Evolutionary conservation across 306 rosid genomes (phyloP).

Genomic region (Cucurbita ficifolia): DNA sequence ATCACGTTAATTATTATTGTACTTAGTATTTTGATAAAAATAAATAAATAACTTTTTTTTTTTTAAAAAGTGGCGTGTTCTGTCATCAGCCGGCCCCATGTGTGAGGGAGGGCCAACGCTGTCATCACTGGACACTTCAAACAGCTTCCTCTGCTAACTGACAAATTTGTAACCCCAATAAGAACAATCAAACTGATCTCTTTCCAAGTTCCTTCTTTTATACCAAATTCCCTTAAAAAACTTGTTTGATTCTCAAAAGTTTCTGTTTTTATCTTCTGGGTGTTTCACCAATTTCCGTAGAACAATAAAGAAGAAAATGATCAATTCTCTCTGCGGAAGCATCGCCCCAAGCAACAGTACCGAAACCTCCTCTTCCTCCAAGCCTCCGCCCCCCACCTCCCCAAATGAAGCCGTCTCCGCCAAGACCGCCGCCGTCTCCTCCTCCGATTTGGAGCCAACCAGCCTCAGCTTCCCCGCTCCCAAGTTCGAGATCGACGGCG

Average conservation of each 20-base stretch:
- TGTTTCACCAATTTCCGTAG: background rate
- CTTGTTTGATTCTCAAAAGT: background rate
- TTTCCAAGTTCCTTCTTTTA: background rate
- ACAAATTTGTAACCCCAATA: background rate
- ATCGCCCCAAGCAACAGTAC: slow-evolving; percentile 34
- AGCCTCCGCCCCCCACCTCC: slow-evolving; percentile 26
- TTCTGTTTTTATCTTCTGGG: slow-evolving; percentile 3
- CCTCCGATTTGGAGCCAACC: slow-evolving; percentile 39
- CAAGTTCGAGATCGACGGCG: slow-evolving; percentile 57
- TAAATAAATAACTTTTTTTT: too few relatives aligned
- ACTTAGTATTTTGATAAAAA: background rate
- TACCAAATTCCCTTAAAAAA: background rate
- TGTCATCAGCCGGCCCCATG: slow-evolving; percentile 28
- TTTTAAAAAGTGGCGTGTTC: background rate
- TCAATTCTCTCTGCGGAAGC: slow-evolving; percentile 67
- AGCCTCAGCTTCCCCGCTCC: slow-evolving; percentile 49
- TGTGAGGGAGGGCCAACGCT: slow-evolving; percentile 12
- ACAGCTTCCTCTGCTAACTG: background rate
- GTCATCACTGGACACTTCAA: too few relatives aligned
- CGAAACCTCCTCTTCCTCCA: slow-evolving; percentile 40
- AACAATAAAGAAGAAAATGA: slow-evolving; percentile 25
- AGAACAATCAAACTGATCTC: background rate
- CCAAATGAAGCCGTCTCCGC: slow-evolving; percentile 34
- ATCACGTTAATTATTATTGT: background rate
- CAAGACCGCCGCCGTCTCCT: slow-evolving; percentile 11